Base-by-base conservation (phyloP, 1,284 basidiomycete genomes). In the Trichosporon asahii region DNA sequence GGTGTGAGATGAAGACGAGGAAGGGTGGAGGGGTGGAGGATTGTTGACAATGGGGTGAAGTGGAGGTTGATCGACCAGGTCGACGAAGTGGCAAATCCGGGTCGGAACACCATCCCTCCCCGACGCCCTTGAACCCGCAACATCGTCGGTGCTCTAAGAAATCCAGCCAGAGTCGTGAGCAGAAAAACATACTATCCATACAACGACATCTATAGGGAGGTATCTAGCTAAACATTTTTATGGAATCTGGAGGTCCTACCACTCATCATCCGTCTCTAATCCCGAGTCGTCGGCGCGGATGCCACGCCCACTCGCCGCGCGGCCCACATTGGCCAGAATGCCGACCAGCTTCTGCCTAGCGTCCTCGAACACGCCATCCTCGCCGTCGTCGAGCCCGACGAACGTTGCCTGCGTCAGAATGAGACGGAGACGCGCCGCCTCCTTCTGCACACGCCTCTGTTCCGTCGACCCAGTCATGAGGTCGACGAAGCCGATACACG, bases 401-500 rank as follows among this genome's bases (percentile, higher is more conserved):
- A 83, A 84, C 9, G 74, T 74, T 1, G 80, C 79, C 49, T 80
- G 77, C 6, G 79, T 78, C 25, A 84, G 72, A 3, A 81, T 72
- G n/a, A 79, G 71, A 25, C 83, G 75, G 11, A 84, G 73, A 11
- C 77, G 69, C 2, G 76, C 67, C 2, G 78, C 75, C 46, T 76
- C 77, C 65, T 78, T 76, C 61, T 77, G 75, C 15, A 83, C 76
- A 35, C 72, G 75, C 27, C 71, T 66, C 40, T 73, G 75, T 2
- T 73, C 72, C n/a, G 76, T 65, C 8, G 78, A 73, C 6, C 76
- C 76, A 18, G 73, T 73, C 27, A 83, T 75, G 7, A 83, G 76
- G 53, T 74, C 71, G n/a, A 83, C 74, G 66, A 80, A 84, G 25
- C 79, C 77, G 57, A 84, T 78, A 67, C 81, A 82, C 40, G 79